Evolutionary conservation across 2,329 filamentous ascomycete genomes (phyloP).

Genomic region (Botrytis pseudocinerea): DNA sequence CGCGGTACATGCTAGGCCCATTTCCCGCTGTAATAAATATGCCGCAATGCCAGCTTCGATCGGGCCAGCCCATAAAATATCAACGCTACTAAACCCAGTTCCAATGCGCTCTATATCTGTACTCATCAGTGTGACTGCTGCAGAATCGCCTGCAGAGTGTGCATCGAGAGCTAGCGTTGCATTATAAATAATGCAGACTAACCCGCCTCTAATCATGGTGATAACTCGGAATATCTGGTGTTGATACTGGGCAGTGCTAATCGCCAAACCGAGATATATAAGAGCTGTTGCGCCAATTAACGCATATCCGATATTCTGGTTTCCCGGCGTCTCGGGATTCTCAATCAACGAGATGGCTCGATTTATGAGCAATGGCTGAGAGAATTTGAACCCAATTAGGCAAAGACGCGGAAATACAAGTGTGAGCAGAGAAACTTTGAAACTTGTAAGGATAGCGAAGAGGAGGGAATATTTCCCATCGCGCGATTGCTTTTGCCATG

Average conservation of each 20-base stretch:
- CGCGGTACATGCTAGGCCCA: conserved; percentile 29
- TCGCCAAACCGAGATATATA: conserved; percentile 27
- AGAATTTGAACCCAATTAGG: conserved; percentile 27
- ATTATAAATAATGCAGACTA: conserved; percentile 36
- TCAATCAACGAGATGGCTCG: conserved; percentile 19
- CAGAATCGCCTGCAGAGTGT: conserved; percentile 30
- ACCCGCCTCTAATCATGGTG: conserved; percentile 33
- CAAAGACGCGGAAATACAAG: conserved; percentile 28
- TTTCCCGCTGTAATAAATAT: conserved; percentile 42
- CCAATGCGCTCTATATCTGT: conserved; percentile 41
- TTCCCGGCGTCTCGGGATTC: background rate
- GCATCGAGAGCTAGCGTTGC: conserved; percentile 34
- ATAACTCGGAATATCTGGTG: conserved; percentile 31
- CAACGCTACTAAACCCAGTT: conserved; percentile 33
- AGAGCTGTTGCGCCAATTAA: conserved; percentile 26
- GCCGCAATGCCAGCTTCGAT: conserved; percentile 43
- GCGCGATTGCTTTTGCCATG: background rate
- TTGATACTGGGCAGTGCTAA: conserved; percentile 28
- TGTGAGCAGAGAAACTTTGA: conserved; percentile 24
- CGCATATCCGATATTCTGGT: conserved; percentile 22
- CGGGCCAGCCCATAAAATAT: conserved; percentile 45
- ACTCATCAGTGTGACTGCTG: conserved; percentile 47
- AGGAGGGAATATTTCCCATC: conserved; percentile 6
- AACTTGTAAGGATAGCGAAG: background rate
- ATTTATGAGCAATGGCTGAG: conserved; percentile 26